Evolutionary conservation across 257 asterid species (phyloP), one percentile per base, ranked within the genome.

Genomic region (Nicotiana obtusifolia): DNA sequence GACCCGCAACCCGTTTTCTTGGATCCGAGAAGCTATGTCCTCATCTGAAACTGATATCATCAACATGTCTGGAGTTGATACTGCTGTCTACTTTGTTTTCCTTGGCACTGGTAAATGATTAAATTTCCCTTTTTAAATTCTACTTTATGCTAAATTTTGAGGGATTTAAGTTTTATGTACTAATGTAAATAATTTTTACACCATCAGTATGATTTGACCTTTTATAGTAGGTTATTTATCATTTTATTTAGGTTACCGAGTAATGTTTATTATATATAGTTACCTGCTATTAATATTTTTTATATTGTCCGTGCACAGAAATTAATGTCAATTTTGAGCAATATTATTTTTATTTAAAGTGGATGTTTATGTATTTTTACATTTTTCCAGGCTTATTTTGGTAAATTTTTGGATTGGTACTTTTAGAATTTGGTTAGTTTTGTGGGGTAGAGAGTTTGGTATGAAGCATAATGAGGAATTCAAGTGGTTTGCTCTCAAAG

Each of bases 51-150:
- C 92, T 28, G 98, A 95, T 81, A 88, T 95, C 76, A 83, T 95
- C 86, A 71, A 84, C 24, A 60, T 88, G 80, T 94, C 98, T 85
- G 97, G 99, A 85, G 94, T 95, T 81, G 99, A 95, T 90, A 78
- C 99, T 77, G 99, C 98, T 62, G 98, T 95, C 84, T 94, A 95
- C 87, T 95, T 94, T 47, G 97, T 95, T 65, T 95, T 88, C 91
- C 92, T 94, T 85, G 77, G 90, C 64, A 94, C 98, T 31, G 97
- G 98, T 95, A 85, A 80, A 44, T n/a, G 10, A 17, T 19, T 44
- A 13, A 47, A 4, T 30, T 16, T 2, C 5, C 13, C 31, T 28
- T 52, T 7, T 7, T 5, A 57, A 49, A 20, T 16, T 54, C 15
- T 44, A 44, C 26, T 8, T n/a, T 65, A 31, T 76, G 20, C 4